Base-by-base conservation (phyloP, 768 basidiomycete species). In the Lentinus brumalis region DNA sequence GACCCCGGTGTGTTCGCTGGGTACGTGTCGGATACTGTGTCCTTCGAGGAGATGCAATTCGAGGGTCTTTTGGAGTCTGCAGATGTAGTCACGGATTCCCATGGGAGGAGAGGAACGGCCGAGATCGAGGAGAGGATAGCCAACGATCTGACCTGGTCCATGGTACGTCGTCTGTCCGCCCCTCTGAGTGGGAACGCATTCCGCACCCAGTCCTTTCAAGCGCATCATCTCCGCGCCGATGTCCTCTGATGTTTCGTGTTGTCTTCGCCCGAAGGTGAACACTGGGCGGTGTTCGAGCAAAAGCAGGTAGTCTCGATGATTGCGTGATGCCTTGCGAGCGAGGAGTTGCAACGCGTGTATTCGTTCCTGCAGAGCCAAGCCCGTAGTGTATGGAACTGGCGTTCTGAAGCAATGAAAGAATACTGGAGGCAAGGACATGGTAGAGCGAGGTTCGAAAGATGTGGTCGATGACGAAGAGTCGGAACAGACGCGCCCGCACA, bases 141-240 rank as follows among this genome's bases (percentile, higher is more conserved):
- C 97, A 15, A 98, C 91, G 68, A 99, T 80, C 75, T 99, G 97
- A 6, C 97, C 97, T 1, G 97, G 96, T 0, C 97, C 97, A 73
- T 99, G 97, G 74, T 93, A 99, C 1, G 97, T 99, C 59, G 94
- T 82, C 76, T 98, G 89, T 2, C 97, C 97, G 14, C 97, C 97
- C 55, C 97, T 81, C 55, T 85, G 81, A 2, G 94, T 86, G 26
- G 84, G 77, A 41, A 91, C 83, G 68, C 96, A 96, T 70, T 97
- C 93, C 0, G 96, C 96, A 29, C 96, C 96, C 26, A 93, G 78
- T 32, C 78, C 70, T 3, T 81, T 83, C n/a, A 98, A 77, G 21
- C 91, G 86, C 41, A 72, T 61, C 42, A 81, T 81, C 67, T 96
- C 92, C 45, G 77, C 75, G 41, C 81, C 73, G 15, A 89, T 76